Percentiles rank a stretch among this genome's conserved stretches.
phyloP scores from a whole-genome alignment of 2,329 filamentous ascomycete genomes.

The Aureobasidium sp. region DNA sequence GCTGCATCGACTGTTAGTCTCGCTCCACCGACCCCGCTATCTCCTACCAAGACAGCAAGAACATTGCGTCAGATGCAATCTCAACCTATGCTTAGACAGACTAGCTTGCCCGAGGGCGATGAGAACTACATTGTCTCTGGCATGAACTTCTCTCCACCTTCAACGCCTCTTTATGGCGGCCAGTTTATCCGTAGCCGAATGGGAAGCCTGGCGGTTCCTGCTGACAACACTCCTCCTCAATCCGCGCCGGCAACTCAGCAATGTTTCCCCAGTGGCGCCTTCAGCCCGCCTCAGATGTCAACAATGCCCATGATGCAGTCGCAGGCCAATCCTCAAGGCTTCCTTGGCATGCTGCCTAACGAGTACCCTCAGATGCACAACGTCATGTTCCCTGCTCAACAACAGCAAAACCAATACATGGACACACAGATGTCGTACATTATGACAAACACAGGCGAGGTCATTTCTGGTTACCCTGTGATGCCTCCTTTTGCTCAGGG shows the following conservation, averaged over 20 bases:
- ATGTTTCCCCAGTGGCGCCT: conserved; percentile 34
- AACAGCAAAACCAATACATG: conserved; percentile 16
- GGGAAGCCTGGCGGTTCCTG: conserved; percentile 26
- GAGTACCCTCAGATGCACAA: conserved; percentile 18
- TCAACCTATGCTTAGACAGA: conserved; percentile 28
- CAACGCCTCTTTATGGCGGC: conserved; percentile 33
- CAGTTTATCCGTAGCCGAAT: conserved; percentile 28
- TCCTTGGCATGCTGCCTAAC: conserved; percentile 17
- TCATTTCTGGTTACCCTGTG: conserved; percentile 7
- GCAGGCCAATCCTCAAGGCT: conserved; percentile 15
- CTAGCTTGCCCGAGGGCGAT: conserved; percentile 34
- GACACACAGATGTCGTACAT: conserved; percentile 18
- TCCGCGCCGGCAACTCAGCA: conserved; percentile 45
- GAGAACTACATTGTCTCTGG: conserved; percentile 22
- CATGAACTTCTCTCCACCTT: conserved; percentile 32
- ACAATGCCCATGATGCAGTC: conserved; percentile 17
- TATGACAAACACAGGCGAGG: conserved; percentile 15
- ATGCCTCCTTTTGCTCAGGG: conserved; percentile 12
- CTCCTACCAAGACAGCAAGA: conserved; percentile 31
- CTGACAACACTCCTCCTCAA: conserved; percentile 43
- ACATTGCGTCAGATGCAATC: not conserved
- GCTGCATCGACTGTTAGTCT: conserved; percentile 30
- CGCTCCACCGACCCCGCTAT: conserved; percentile 43
- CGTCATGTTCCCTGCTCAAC: conserved; percentile 16
- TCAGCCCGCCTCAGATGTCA: conserved; percentile 23